phyloP scores from a whole-genome alignment of 2,329 filamentous ascomycete species.

The Fusarium liriodendri region DNA sequence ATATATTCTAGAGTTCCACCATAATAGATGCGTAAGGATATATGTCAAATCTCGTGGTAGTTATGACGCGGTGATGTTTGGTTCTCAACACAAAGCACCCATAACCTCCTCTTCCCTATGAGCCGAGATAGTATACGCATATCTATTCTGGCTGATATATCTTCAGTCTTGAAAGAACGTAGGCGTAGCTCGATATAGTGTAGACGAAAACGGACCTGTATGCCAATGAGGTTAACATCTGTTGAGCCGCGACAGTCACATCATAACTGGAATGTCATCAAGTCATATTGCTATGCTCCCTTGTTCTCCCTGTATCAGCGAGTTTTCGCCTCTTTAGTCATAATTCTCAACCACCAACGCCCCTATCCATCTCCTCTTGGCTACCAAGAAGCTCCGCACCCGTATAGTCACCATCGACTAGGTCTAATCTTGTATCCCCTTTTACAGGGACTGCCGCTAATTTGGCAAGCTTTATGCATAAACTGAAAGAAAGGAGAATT shows the following conservation, averaged over 20 bases:
- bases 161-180: background rate
- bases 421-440: constrained; percentile 18
- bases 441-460: constrained; percentile 9
- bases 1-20: background rate
- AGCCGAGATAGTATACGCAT: background rate
- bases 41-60: background rate
- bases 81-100: background rate
- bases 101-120: background rate
- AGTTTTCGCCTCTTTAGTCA: constrained; percentile 1
- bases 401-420: constrained; percentile 10
- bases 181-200: background rate
- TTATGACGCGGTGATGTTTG: background rate
- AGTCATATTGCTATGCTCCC: constrained; percentile 27
- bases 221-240: background rate
- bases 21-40: background rate
- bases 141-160: background rate
- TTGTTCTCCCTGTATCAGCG: background rate
- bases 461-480: constrained; percentile 17
- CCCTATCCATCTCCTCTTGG: constrained; percentile 14
- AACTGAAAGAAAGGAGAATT: constrained; percentile 6
- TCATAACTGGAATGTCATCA: constrained; percentile 10
- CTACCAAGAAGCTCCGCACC: constrained; percentile 6
- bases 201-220: background rate
- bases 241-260: background rate
- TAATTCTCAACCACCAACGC: constrained; percentile 32